These are phyloP conservation scores for Saccharomyces hybrid DNA, from an alignment of 1,139 yeast genomes.

Conservation along the genomic window DNA sequence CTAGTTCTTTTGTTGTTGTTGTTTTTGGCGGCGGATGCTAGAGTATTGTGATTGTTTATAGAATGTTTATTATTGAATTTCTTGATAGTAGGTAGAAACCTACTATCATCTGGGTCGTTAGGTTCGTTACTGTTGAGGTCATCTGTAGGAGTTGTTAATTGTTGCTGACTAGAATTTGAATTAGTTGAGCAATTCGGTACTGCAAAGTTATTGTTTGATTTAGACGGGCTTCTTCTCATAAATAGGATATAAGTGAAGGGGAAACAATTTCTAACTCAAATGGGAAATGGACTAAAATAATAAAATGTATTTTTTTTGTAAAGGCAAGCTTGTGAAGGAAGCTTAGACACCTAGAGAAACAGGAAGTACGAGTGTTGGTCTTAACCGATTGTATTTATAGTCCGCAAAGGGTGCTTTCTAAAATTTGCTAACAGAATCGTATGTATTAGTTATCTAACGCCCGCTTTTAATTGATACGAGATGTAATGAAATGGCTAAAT, in stretches of 20 bases:
- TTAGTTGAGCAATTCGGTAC: conserved; percentile 17
- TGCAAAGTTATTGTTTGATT: conserved; percentile 24
- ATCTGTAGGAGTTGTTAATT: conserved; percentile 17
- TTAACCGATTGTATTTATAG: not conserved
- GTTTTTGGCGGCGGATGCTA: conserved; percentile 3
- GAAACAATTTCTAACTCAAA: not conserved
- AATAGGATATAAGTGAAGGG: conserved; percentile 7
- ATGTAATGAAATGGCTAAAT: not conserved
- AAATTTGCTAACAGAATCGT: not conserved
- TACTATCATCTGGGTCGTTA: conserved; percentile 34
- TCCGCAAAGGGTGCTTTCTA: not conserved
- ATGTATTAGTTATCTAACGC: not conserved
- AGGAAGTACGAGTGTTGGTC: not conserved
- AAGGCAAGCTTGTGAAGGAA: not conserved
- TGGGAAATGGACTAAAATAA: not conserved
- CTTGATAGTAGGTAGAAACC: conserved; percentile 26
- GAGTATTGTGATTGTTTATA: conserved; percentile 2
- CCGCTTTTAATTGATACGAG: not conserved
- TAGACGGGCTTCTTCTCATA: conserved; percentile 33
- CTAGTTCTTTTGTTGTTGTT: conserved; percentile 7
- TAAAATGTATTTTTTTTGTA: not conserved
- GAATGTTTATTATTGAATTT: conserved; percentile 10
- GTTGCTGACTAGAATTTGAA: conserved; percentile 40
- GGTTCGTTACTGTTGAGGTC: conserved; percentile 29
- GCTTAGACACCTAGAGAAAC: not conserved